Percentiles rank a stretch among this genome's conserved stretches.
These are phyloP conservation scores for Periconia digitata DNA, from an alignment of 2,329 filamentous ascomycete species.

Conservation along the genomic window DNA sequence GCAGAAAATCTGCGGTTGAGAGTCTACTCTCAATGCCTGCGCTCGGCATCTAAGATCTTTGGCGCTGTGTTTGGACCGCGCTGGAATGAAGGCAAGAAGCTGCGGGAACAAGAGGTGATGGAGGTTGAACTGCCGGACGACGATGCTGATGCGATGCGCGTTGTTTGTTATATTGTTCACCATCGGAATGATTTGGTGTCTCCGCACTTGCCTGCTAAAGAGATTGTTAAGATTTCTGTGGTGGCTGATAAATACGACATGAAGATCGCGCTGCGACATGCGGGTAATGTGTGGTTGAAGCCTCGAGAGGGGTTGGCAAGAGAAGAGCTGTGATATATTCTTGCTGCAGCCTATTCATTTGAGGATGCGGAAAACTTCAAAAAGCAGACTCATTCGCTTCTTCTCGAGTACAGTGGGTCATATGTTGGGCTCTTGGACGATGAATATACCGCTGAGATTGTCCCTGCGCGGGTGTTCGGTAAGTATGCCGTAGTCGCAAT, in stretches of 20 bases:
- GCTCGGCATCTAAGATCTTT: background rate
- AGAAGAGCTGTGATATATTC: background rate
- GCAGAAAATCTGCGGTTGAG: background rate
- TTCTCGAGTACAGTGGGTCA: background rate
- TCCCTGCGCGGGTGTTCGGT: background rate
- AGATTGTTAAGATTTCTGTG: background rate
- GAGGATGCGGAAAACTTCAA: background rate
- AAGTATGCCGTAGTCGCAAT: background rate
- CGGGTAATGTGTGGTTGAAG: background rate
- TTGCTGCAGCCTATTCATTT: background rate
- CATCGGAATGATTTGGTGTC: background rate
- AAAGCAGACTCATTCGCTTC: background rate
- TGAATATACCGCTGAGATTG: background rate
- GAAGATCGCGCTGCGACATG: background rate
- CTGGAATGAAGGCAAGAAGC: background rate
- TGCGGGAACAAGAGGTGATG: background rate
- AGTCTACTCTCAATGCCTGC: background rate
- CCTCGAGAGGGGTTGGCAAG: background rate
- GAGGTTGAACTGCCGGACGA: background rate
- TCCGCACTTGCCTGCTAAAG: background rate
- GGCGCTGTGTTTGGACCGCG: background rate
- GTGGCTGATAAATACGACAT: background rate
- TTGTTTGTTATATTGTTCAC: background rate
- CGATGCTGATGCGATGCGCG: background rate
- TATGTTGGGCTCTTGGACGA: background rate